Evolutionary conservation across 768 basidiomycete species (phyloP), one percentile per base, ranked within the genome.

Genomic region (Lentinula guzmanii): DNA sequence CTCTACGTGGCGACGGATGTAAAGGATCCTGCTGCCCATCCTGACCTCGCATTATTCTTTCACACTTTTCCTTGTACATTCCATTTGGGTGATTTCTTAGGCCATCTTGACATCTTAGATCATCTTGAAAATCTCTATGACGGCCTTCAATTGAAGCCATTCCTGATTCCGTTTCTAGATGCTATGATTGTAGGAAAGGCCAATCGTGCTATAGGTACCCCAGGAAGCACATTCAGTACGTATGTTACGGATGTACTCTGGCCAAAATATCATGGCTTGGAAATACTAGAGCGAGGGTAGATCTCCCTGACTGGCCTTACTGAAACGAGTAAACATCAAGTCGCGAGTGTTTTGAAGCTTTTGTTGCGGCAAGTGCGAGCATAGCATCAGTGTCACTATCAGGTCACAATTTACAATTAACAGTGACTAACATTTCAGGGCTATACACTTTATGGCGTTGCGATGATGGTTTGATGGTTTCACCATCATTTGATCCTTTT

Each of bases 161-260:
- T 84, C 64, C 61, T 90, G 10, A 66, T 82, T 21, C 87, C 90
- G 1, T 82, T 91, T 61, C 65, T 93, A 35, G 90, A 92, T 68
- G 89, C 86, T 5, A 76, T 90, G 74, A 81, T 94, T 34, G 81
- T 84, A 15, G 82, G 82, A 2, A 77, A 78, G 57, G 87, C 85
- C 0, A 72, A 77, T 69, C 73, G 67, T 15, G 79, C 90, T 34
- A 82, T 86, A 0, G 89, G 88, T 1, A 93, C 90, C 11, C 81
- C 84, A 58, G 81, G 82, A 60, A 91, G 89, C 66, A 92, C 91
- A 34, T 93, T 91, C 65, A 89, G 87, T 69, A 72, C 76, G 58
- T 93, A 86, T 64, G 80, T 89, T 18, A 73, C 77, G 61, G 86
- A 90, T 61, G 82, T 90, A 28, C 67, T 92, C 63, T 89, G 89